Evolutionary conservation across 495 filamentous ascomycete species (phyloP).

Genomic region (Platismatia glauca): DNA sequence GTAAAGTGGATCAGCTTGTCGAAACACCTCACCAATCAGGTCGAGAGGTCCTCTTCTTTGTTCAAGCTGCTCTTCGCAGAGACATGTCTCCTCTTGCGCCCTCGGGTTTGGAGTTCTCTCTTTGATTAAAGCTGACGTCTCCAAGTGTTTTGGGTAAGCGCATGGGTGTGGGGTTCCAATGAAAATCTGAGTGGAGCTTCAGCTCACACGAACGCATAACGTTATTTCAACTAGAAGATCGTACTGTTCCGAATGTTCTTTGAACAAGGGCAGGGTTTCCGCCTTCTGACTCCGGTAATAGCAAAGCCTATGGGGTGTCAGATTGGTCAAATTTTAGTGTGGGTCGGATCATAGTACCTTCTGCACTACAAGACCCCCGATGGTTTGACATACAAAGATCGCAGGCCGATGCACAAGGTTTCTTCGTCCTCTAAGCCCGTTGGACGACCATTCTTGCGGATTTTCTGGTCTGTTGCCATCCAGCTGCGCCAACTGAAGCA

Average conservation of each 20-base stretch:
- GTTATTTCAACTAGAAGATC: not conserved
- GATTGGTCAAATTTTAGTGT: not conserved
- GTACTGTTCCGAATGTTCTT: not conserved
- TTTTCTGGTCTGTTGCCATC: no score
- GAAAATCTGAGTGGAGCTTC: not conserved
- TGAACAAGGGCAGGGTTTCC: not conserved
- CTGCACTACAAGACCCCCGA: not conserved
- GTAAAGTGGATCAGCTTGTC: not conserved
- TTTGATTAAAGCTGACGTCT: not conserved
- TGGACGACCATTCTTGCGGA: no score
- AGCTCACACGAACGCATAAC: not conserved
- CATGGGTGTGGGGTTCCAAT: conserved; percentile 5
- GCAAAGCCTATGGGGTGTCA: not conserved
- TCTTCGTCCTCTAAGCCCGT: no score
- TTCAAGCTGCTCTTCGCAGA: not conserved
- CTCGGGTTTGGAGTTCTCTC: not conserved
- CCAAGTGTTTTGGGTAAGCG: not conserved
- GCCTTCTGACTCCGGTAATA: not conserved
- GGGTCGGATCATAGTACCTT: not conserved
- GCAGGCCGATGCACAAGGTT: not conserved
- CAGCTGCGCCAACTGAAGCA: not conserved
- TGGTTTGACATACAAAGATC: not conserved
- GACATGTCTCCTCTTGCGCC: not conserved
- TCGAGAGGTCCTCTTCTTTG: not conserved
- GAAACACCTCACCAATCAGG: not conserved